These are phyloP conservation scores for Aspergillus sergii DNA, from an alignment of 2,329 filamentous ascomycete genomes.

Conservation along the genomic window DNA sequence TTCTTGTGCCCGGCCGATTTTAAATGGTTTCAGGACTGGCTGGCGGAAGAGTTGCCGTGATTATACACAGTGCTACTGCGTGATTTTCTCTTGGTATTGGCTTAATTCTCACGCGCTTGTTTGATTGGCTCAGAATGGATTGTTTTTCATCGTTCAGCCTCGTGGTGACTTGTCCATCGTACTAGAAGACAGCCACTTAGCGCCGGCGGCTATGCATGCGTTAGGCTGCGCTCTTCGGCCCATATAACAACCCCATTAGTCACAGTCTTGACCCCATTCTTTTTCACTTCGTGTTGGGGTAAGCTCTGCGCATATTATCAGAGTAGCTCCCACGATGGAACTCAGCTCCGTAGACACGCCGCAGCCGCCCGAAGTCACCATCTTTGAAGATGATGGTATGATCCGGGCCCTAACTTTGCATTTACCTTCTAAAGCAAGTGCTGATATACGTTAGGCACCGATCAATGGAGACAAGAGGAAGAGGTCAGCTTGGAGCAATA, in stretches of 20 bases:
- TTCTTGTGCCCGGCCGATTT: conserved; percentile 1
- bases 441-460: neutral
- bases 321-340: neutral
- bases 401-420: neutral
- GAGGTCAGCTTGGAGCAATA: too few relatives aligned
- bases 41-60: neutral
- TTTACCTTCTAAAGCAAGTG: neutral
- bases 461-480: too few relatives aligned
- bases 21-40: conserved; percentile 1
- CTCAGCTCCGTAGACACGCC: neutral
- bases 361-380: neutral
- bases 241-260: conserved; percentile 1
- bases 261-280: neutral
- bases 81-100: neutral
- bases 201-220: neutral
- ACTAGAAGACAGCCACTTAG: neutral
- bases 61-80: too few relatives aligned
- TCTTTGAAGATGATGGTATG: neutral
- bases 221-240: neutral
- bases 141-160: neutral
- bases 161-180: neutral
- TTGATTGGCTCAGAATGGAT: neutral
- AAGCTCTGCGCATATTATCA: neutral
- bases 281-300: neutral
- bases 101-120: neutral